phyloP scores from a whole-genome alignment of 1,284 basidiomycete genomes.

The Ceratobasidium sp. region DNA sequence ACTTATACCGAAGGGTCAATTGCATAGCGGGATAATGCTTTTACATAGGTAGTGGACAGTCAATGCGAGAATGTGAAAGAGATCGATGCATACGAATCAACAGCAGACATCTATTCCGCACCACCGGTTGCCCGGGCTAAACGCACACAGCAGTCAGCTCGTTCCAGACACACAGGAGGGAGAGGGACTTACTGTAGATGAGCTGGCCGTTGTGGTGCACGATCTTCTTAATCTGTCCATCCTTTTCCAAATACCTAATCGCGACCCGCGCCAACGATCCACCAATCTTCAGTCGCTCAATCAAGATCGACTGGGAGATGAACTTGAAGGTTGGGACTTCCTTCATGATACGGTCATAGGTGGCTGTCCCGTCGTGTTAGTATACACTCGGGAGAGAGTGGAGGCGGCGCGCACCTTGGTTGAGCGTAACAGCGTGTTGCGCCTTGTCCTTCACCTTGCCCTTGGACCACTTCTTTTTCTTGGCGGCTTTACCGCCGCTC shows the following conservation, averaged over 20 bases:
- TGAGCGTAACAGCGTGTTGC: slow-evolving; percentile 90
- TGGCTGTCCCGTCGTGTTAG: slow-evolving; percentile 47
- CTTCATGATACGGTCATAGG: slow-evolving; percentile 96
- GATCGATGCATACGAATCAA: slow-evolving; percentile 36
- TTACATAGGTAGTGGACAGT: slow-evolving; percentile 20
- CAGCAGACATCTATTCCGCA: slow-evolving; percentile 32
- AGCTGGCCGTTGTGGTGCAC: slow-evolving; percentile 95
- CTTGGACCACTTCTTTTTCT: slow-evolving; percentile 99
- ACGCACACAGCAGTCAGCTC: neutral
- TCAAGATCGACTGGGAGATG: slow-evolving; percentile 97
- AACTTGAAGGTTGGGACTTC: slow-evolving; percentile 99
- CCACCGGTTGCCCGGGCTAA: slow-evolving; percentile 50
- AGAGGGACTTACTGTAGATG: slow-evolving; percentile 74
- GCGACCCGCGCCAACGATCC: slow-evolving; percentile 93
- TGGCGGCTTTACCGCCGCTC: slow-evolving; percentile 80
- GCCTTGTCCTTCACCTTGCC: slow-evolving; percentile 99
- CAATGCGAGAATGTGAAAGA: slow-evolving; percentile 12
- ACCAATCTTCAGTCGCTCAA: slow-evolving; percentile 97
- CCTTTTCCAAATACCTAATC: slow-evolving; percentile 93
- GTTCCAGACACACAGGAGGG: neutral
- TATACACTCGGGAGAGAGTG: neutral
- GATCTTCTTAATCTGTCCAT: slow-evolving; percentile 95
- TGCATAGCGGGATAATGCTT: slow-evolving; percentile 32
- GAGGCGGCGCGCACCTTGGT: slow-evolving; percentile 60
- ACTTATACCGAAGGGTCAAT: neutral